These are phyloP conservation scores for Phialophora tarda DNA, from an alignment of 2,329 filamentous ascomycete genomes.

Conservation along the genomic window DNA sequence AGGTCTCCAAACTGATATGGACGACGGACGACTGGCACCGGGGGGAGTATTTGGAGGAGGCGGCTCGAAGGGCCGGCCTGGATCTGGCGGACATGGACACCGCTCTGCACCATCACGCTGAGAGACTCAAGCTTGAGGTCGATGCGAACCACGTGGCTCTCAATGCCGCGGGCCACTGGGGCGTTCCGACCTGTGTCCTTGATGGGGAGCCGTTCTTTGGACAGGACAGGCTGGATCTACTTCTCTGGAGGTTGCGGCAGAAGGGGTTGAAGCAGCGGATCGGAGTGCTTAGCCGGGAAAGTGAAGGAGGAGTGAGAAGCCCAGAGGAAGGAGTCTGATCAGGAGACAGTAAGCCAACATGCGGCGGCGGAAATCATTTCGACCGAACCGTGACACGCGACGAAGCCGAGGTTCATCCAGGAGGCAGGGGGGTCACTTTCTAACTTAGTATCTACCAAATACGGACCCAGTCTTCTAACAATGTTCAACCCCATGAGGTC, in stretches of 20 bases:
- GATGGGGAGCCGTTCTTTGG: neutral
- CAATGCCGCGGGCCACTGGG: constrained; percentile 1
- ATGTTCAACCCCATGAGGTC: no score
- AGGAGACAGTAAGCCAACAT: no score
- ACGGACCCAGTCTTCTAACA: no score
- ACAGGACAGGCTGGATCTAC: neutral
- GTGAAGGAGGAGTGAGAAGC: no score
- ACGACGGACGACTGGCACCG: neutral
- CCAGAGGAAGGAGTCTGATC: no score
- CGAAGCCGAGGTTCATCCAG: no score
- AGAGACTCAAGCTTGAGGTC: neutral
- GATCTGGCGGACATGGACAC: neutral
- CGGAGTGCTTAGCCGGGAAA: neutral
- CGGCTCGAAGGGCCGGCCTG: neutral
- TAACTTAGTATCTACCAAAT: no score
- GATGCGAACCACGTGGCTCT: neutral
- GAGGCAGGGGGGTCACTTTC: no score
- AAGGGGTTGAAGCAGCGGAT: neutral
- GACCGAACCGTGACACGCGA: no score
- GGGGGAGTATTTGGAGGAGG: neutral
- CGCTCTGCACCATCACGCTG: neutral
- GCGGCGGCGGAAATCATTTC: no score
- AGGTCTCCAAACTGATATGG: constrained; percentile 3
- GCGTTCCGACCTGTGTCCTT: neutral
- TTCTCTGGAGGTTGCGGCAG: neutral